Evolutionary conservation across 1,284 basidiomycete genomes (phyloP).

Genomic region (Ceratobasidium sp.): DNA sequence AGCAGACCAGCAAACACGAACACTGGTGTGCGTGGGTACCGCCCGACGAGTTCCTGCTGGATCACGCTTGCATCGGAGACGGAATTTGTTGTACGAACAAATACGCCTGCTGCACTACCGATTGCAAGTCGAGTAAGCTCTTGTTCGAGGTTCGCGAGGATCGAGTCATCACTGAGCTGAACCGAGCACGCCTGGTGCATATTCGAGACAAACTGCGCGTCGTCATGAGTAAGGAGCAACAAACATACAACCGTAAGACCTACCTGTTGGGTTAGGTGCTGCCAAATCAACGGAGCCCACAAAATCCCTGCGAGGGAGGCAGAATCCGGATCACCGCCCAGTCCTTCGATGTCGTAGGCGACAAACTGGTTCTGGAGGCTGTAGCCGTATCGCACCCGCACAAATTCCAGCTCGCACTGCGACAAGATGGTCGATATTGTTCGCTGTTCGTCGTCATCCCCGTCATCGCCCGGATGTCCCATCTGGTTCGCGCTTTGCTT

Average conservation of each 20-base stretch:
- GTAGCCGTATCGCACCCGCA: slow-evolving; percentile 32
- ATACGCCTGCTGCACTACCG: slow-evolving; percentile 5
- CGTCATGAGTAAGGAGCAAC: not conserved
- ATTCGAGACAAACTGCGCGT: slow-evolving; percentile 8
- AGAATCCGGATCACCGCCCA: not conserved
- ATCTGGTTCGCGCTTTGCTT: not conserved
- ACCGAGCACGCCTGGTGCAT: slow-evolving; percentile 10
- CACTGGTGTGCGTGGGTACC: slow-evolving; percentile 22
- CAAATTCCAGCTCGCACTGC: slow-evolving; percentile 31
- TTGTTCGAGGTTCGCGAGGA: slow-evolving; percentile 18
- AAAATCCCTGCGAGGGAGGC: slow-evolving; percentile 11
- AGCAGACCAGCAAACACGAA: slow-evolving; percentile 26
- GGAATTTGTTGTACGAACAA: slow-evolving; percentile 7
- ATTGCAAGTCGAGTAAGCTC: slow-evolving; percentile 27
- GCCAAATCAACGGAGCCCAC: slow-evolving; percentile 36
- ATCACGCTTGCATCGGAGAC: slow-evolving; percentile 19
- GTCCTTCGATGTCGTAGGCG: slow-evolving; percentile 3
- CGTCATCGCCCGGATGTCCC: not conserved
- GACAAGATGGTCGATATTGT: slow-evolving; percentile 1
- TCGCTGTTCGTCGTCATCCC: not conserved
- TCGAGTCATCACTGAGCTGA: not conserved
- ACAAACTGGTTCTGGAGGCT: slow-evolving; percentile 7
- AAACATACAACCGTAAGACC: not conserved
- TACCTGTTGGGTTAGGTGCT: slow-evolving; percentile 27
- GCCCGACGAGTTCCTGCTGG: slow-evolving; percentile 18